phyloP scores from a whole-genome alignment of 768 basidiomycete species.

The Agrocybe pediades region DNA sequence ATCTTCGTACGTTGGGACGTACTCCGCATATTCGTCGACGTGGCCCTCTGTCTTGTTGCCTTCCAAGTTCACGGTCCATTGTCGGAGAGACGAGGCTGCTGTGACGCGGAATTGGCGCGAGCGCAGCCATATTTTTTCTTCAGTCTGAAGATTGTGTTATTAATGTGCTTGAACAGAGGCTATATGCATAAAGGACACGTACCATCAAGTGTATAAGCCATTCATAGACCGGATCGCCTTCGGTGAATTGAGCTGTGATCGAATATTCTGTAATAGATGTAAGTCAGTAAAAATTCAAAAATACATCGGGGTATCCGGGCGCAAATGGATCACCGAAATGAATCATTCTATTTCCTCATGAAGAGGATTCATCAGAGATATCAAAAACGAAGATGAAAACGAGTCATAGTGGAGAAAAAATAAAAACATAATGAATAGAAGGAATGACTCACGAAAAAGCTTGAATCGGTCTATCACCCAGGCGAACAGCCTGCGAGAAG shows the following conservation, averaged over 20 bases:
- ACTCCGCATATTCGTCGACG: conserved; percentile 36
- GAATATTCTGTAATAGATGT: conserved; percentile 31
- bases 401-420: background rate
- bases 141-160: conserved; percentile 29
- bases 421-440: background rate
- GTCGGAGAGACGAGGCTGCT: conserved; percentile 38
- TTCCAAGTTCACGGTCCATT: conserved; percentile 41
- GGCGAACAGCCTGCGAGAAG: conserved; percentile 38
- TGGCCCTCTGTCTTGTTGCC: conserved; percentile 1
- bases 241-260: conserved; percentile 37
- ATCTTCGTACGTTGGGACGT: conserved; percentile 39
- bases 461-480: conserved; percentile 35
- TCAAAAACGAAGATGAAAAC: background rate
- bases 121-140: conserved; percentile 31
- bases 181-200: conserved; percentile 9
- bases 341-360: background rate
- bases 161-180: background rate
- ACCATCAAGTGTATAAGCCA: conserved; percentile 44
- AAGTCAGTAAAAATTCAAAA: background rate
- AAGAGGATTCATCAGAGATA: background rate
- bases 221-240: conserved; percentile 43
- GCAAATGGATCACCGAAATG: background rate
- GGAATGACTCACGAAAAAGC: conserved; percentile 24
- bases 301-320: background rate
- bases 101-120: conserved; percentile 44